Conservation (phyloP, 1,139 yeast genomes). For the Spathaspora sp. region DNA sequence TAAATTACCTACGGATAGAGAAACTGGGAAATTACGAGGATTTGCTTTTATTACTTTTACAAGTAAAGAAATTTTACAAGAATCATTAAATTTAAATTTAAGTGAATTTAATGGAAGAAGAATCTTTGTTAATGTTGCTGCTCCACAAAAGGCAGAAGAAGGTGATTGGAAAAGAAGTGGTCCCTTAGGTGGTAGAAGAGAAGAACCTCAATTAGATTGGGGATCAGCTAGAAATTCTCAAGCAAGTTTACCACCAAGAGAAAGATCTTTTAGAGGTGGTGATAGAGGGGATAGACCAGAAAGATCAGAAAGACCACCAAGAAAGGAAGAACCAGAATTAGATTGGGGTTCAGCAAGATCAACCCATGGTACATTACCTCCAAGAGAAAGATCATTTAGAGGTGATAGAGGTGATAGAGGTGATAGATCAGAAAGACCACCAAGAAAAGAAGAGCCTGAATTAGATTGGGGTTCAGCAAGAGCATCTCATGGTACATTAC, state of each 20-base stretch:
- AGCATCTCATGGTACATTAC: slow-evolving; percentile 29
- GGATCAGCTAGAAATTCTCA: slow-evolving; percentile 36
- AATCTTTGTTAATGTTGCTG: slow-evolving; percentile 86
- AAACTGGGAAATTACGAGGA: slow-evolving; percentile 69
- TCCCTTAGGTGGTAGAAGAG: slow-evolving; percentile 38
- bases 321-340: slow-evolving; percentile 50
- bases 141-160: slow-evolving; percentile 60
- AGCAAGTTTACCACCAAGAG: slow-evolving; percentile 39
- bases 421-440: slow-evolving; percentile 22
- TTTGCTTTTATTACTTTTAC: slow-evolving; percentile 83
- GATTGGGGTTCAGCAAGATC: slow-evolving; percentile 64
- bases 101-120: slow-evolving; percentile 72
- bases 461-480: slow-evolving; percentile 65
- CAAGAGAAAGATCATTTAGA: slow-evolving; percentile 31
- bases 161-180: slow-evolving; percentile 49
- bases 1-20: slow-evolving; percentile 67
- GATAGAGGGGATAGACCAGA: slow-evolving; percentile 27
- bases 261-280: slow-evolving; percentile 33
- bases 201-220: slow-evolving; percentile 63
- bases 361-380: slow-evolving; percentile 32
- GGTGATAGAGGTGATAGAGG: slow-evolving; percentile 21
- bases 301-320: slow-evolving; percentile 34
- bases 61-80: slow-evolving; percentile 65
- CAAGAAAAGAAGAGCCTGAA: slow-evolving; percentile 51
- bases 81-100: slow-evolving; percentile 65